Evolutionary conservation across 495 filamentous ascomycete species (phyloP).

Genomic region (Entonaema liquescens): DNA sequence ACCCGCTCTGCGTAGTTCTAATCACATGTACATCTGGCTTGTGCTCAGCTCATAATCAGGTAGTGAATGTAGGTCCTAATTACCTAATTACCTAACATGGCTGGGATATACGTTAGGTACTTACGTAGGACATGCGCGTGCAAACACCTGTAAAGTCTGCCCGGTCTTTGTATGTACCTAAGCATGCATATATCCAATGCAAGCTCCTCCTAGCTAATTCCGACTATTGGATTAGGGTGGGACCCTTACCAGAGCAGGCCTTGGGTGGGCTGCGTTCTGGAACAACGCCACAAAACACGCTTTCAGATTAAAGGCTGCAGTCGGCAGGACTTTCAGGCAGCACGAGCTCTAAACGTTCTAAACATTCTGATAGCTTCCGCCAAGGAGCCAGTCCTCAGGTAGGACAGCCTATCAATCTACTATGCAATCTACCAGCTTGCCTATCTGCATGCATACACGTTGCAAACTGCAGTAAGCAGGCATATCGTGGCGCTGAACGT

Average conservation of each 20-base stretch:
- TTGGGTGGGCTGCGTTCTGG: neutral
- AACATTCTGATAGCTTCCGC: neutral
- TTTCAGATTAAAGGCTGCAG: neutral
- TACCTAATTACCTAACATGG: no score
- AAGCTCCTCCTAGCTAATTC: neutral
- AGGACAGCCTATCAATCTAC: no score
- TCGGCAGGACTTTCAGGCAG: neutral
- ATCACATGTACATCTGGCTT: neutral
- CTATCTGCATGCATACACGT: neutral
- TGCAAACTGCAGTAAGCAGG: neutral
- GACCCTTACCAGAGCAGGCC: neutral
- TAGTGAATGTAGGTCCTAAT: neutral
- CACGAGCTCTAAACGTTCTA: neutral
- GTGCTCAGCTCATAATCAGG: neutral
- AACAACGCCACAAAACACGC: neutral
- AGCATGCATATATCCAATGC: neutral
- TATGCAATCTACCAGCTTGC: neutral
- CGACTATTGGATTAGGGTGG: neutral
- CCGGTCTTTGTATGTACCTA: neutral
- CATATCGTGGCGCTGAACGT: neutral
- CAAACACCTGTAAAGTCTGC: no score
- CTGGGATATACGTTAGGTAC: neutral
- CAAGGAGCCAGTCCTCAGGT: neutral
- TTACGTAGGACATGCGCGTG: neutral
- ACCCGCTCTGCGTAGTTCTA: neutral